Evolutionary conservation across 2,329 filamentous ascomycete genomes (phyloP).

Genomic region (Paraphaeosphaeria sporulosa): DNA sequence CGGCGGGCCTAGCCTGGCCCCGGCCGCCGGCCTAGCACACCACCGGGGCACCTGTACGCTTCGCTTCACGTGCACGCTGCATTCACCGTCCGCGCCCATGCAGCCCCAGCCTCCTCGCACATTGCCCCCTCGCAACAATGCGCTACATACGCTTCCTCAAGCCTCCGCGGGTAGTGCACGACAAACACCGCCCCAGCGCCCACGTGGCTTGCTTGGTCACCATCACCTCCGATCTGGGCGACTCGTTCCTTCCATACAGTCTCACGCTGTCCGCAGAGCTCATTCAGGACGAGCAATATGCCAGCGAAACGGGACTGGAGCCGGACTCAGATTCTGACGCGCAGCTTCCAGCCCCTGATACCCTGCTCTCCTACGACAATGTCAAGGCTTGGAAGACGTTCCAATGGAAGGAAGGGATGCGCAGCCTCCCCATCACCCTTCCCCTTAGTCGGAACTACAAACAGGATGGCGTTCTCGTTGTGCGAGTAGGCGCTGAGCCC

Average conservation of each 20-base stretch:
- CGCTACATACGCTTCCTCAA: constrained; percentile 74
- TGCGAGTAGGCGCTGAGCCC: constrained; percentile 51
- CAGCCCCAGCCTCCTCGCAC: too few species aligned
- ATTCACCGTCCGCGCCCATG: constrained; percentile 11
- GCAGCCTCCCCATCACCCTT: constrained; percentile 54
- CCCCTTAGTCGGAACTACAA: constrained; percentile 48
- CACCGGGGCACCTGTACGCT: too few species aligned
- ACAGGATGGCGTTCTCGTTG: constrained; percentile 47
- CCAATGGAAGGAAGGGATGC: constrained; percentile 54
- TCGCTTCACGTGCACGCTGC: constrained; percentile 18
- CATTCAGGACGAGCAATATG: constrained; percentile 22
- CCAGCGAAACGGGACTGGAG: background rate
- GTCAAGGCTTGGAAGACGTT: constrained; percentile 53
- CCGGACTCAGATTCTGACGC: background rate
- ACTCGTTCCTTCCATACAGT: constrained; percentile 65
- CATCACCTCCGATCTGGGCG: constrained; percentile 73
- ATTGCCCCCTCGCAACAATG: constrained; percentile 36
- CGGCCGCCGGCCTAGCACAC: too few species aligned
- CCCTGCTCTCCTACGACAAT: background rate
- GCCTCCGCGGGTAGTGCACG: constrained; percentile 58
- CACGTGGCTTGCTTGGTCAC: constrained; percentile 59
- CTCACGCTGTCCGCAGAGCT: constrained; percentile 54
- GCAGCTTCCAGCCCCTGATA: background rate
- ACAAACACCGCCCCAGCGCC: constrained; percentile 34
- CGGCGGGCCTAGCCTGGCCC: too few species aligned